phyloP scores from a whole-genome alignment of 108 stramenopile genomes.

The Cyclotella baltica region DNA sequence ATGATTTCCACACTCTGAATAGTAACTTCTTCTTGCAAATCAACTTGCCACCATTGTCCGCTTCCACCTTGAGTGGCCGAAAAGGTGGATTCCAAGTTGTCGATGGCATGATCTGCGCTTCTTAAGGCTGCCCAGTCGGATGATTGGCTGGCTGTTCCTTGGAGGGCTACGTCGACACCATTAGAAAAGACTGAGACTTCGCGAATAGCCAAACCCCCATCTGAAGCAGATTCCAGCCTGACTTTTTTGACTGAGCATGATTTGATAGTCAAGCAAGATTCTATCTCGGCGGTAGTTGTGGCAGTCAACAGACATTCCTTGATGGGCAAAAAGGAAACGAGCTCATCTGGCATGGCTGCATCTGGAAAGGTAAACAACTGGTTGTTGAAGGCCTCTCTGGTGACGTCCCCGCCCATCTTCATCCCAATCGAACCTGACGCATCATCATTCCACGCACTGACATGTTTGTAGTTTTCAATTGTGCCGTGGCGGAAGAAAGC shows the following conservation, averaged over 20 bases:
- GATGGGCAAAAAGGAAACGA: not conserved
- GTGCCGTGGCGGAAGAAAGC: not conserved
- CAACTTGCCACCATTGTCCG: not conserved
- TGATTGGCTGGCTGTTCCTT: not conserved
- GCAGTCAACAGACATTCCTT: not conserved
- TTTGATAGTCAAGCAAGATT: not conserved
- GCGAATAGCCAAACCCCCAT: not conserved
- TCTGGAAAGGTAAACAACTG: not conserved
- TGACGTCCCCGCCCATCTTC: not conserved
- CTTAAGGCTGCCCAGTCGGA: not conserved
- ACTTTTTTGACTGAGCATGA: not conserved
- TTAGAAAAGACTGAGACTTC: not conserved
- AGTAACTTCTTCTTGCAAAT: not conserved
- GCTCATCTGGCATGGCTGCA: not conserved
- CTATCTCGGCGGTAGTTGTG: not conserved
- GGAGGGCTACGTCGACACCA: not conserved
- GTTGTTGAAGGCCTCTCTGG: not conserved
- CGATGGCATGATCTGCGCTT: not conserved
- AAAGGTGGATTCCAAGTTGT: not conserved
- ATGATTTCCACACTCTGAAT: not conserved
- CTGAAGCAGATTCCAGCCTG: not conserved
- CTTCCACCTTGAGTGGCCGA: not conserved
- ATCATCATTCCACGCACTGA: not conserved
- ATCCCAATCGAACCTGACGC: not conserved
- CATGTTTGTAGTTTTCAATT: conserved; percentile 6